These are phyloP conservation scores for Halophytophthora batemanensis DNA, from an alignment of 352 stramenopile species.

Conservation along the genomic window DNA sequence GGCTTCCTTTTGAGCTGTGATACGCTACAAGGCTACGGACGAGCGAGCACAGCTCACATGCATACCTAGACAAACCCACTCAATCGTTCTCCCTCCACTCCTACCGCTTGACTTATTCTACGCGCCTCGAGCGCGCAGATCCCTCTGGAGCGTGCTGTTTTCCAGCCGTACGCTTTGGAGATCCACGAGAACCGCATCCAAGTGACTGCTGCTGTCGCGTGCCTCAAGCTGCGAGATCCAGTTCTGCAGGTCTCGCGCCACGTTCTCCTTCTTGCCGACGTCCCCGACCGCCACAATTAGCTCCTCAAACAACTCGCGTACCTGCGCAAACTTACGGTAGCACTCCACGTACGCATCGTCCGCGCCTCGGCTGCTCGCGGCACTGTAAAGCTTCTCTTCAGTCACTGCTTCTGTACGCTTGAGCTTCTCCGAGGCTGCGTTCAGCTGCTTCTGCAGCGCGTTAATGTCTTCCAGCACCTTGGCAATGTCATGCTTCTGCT, in stretches of 20 bases:
- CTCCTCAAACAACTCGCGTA: slow-evolving; percentile 84
- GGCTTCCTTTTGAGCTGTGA: slow-evolving; percentile 8
- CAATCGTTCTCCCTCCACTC: not conserved
- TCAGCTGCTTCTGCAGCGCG: slow-evolving; percentile 75
- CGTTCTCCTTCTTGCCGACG: slow-evolving; percentile 78
- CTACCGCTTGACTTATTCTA: not conserved
- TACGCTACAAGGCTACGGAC: too few relatives aligned
- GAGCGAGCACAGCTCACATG: too few relatives aligned
- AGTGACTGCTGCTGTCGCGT: slow-evolving; percentile 64
- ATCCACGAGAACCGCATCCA: slow-evolving; percentile 73
- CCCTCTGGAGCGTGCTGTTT: slow-evolving; percentile 54
- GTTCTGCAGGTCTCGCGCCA: slow-evolving; percentile 69
- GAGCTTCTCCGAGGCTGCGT: slow-evolving; percentile 71
- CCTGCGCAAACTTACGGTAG: slow-evolving; percentile 80
- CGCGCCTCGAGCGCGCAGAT: slow-evolving; percentile 31
- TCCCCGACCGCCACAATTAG: slow-evolving; percentile 62
- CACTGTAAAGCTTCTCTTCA: slow-evolving; percentile 81
- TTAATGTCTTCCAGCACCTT: slow-evolving; percentile 84
- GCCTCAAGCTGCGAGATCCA: slow-evolving; percentile 79
- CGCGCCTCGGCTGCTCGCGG: slow-evolving; percentile 39
- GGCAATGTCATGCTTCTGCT: slow-evolving; percentile 85
- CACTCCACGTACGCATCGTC: slow-evolving; percentile 63
- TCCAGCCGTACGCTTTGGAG: slow-evolving; percentile 66
- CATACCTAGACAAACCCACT: not conserved
- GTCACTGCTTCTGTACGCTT: slow-evolving; percentile 79